Conservation (phyloP, 768 basidiomycete genomes). For the Mycena filopes region DNA sequence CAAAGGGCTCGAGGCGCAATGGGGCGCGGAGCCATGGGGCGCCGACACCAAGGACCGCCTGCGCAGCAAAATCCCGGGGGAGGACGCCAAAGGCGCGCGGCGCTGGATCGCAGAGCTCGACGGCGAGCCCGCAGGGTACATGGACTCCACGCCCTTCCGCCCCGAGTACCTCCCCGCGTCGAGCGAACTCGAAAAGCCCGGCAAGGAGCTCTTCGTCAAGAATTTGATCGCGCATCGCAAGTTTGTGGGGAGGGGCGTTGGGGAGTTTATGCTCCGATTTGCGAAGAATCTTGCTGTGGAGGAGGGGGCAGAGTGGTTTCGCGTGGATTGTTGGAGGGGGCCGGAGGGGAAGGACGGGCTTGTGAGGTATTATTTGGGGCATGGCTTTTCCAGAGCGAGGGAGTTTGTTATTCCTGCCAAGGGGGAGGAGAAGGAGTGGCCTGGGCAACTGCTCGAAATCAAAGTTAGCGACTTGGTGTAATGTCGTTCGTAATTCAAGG, state of each 20-base stretch:
- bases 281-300: constrained; percentile 19
- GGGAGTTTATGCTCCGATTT: constrained; percentile 17
- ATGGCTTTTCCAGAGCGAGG: constrained; percentile 23
- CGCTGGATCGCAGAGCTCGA: constrained; percentile 29
- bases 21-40: constrained; percentile 25
- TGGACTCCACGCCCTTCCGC: constrained; percentile 24
- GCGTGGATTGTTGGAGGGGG: constrained; percentile 30
- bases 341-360: constrained; percentile 27
- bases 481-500: too few species aligned
- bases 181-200: constrained; percentile 25
- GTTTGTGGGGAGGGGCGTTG: constrained; percentile 23
- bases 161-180: constrained; percentile 24
- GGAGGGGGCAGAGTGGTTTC: constrained; percentile 24
- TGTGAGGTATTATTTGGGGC: constrained; percentile 23
- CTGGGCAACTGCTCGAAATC: constrained; percentile 30
- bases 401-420: constrained; percentile 16
- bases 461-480: constrained; percentile 12
- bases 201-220: constrained; percentile 27
- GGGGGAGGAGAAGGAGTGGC: constrained; percentile 4
- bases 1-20: constrained; percentile 30
- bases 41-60: background rate
- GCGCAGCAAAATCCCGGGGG: background rate
- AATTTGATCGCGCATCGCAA: constrained; percentile 14
- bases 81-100: constrained; percentile 12
- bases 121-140: constrained; percentile 16